These are phyloP conservation scores for Funneliformis geosporum DNA, from an alignment of 192 early-diverging fungal species.

Conservation along the genomic window DNA sequence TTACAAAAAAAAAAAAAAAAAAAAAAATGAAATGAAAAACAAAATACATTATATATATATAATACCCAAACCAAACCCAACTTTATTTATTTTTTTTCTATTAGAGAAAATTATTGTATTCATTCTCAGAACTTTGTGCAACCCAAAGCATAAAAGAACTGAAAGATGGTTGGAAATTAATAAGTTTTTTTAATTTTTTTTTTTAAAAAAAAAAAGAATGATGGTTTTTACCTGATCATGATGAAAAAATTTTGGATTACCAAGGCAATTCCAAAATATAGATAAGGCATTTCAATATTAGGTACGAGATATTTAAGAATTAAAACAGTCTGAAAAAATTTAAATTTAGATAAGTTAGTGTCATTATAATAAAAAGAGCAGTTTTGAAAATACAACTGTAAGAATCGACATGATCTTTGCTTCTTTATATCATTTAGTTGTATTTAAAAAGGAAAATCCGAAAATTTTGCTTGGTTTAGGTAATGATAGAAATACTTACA, in stretches of 20 bases:
- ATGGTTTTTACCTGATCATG: constrained; percentile 29
- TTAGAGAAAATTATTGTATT: constrained; percentile 37
- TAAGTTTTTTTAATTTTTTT: neutral
- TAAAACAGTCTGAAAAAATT: constrained; percentile 29
- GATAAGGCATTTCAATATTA: constrained; percentile 13
- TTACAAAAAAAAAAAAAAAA: neutral
- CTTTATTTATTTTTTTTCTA: neutral
- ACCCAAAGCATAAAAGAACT: constrained; percentile 49
- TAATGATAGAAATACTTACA: constrained; percentile 33
- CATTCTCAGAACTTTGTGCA: constrained; percentile 40
- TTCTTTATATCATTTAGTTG: too few relatives aligned
- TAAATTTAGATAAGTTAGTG: neutral
- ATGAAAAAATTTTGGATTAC: constrained; percentile 27
- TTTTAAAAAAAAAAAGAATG: neutral
- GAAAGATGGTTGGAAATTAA: neutral
- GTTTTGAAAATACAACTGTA: too few relatives aligned
- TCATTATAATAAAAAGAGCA: too few relatives aligned
- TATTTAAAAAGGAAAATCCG: too few relatives aligned
- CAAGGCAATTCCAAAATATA: constrained; percentile 34
- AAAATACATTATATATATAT: too few relatives aligned
- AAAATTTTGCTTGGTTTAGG: too few relatives aligned
- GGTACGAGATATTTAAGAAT: constrained; percentile 34
- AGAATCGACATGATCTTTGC: too few relatives aligned
- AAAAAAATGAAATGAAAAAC: too few relatives aligned
- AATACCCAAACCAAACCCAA: too few relatives aligned